Evolutionary conservation across 352 stramenopile species (phyloP), one percentile per base, ranked within the genome.

Genomic region (Phytophthora europaea): DNA sequence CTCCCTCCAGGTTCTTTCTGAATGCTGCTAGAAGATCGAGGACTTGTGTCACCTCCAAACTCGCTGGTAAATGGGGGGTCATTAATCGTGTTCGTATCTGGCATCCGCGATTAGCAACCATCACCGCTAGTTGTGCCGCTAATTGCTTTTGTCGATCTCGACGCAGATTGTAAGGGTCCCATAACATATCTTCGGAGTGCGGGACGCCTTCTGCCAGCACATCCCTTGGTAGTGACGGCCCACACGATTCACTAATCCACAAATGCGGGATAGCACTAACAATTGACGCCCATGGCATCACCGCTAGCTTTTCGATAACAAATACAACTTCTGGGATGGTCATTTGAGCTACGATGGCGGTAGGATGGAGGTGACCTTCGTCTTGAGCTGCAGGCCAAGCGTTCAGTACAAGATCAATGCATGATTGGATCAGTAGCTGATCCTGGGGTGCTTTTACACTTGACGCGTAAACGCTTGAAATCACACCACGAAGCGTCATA

Each of bases 401-500:
- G 16, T 61, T 72, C 7, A 79, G 20, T 3, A 81, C 15, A 38
- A 77, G 16, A 10, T 79, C 59, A 6, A 83, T 31, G 18, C 76
- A 85, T 23, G 45, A 77, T 31, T 65, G 16, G n/a, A 85, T 53
- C 10, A 87, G 61, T 15, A 50, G 9, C 22, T 69, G 54, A 28
- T 85, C 80, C 18, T 79, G 50, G 0, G 22, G 26, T 7, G 57
- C 34, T 34, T 26, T 28, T 34, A 90, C 4, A 10, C 55, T 74
- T 2, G 76, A 66, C 0, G 40, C 55, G 36, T 90, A 90, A 8
- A 82, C 64, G 33, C 62, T 79, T n/a, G 31, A 38, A 40, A 81
- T 76, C 7, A 77, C 50, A 2, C 60, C 66, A 34, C 65, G 59
- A 54, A 81, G 18, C 10, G 52, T 67, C 34, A 61, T 23, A 45